Conservation (phyloP, 495 filamentous ascomycete species). For the Trichoderma reesei region DNA sequence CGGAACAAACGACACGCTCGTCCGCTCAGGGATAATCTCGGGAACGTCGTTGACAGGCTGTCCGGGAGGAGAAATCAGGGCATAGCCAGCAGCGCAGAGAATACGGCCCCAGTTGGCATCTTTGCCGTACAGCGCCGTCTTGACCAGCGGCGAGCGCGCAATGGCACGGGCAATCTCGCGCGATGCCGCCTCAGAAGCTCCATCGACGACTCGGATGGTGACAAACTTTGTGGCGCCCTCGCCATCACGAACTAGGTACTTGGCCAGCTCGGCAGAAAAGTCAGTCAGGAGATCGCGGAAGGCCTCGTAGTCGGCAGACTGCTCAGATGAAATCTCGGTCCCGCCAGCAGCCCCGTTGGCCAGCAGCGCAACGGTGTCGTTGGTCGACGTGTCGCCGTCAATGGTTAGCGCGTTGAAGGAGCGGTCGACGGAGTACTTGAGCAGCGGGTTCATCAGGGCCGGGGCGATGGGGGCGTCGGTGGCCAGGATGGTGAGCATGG, state of each 20-base stretch:
- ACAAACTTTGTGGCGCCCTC: slow-evolving; percentile 99
- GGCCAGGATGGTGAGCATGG: slow-evolving; percentile 83
- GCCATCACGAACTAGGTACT: slow-evolving; percentile 90
- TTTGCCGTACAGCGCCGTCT: slow-evolving; percentile 91
- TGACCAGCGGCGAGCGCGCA: slow-evolving; percentile 89
- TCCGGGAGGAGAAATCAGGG: slow-evolving; percentile 49
- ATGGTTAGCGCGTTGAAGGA: slow-evolving; percentile 97
- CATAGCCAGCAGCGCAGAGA: slow-evolving; percentile 88
- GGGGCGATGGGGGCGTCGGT: slow-evolving; percentile 82
- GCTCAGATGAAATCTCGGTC: slow-evolving; percentile 42
- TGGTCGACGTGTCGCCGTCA: slow-evolving; percentile 93
- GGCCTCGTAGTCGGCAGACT: slow-evolving; percentile 51
- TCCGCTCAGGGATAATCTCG: slow-evolving; percentile 68
- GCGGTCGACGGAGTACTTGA: slow-evolving; percentile 65
- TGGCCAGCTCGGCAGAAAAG: slow-evolving; percentile 75
- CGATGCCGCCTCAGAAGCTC: slow-evolving; percentile 53
- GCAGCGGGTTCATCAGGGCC: slow-evolving; percentile 52
- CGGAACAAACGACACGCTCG: slow-evolving; percentile 86
- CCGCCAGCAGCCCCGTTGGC: slow-evolving; percentile 92
- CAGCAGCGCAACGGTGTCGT: slow-evolving; percentile 89
- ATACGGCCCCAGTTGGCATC: slow-evolving; percentile 98
- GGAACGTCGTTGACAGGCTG: slow-evolving; percentile 43
- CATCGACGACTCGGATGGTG: slow-evolving; percentile 73
- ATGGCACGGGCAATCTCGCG: slow-evolving; percentile 73
- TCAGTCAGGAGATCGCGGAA: slow-evolving; percentile 60